These are phyloP conservation scores for Vitis hybrid DNA, from an alignment of 177 flowering plant species.

Conservation along the genomic window DNA sequence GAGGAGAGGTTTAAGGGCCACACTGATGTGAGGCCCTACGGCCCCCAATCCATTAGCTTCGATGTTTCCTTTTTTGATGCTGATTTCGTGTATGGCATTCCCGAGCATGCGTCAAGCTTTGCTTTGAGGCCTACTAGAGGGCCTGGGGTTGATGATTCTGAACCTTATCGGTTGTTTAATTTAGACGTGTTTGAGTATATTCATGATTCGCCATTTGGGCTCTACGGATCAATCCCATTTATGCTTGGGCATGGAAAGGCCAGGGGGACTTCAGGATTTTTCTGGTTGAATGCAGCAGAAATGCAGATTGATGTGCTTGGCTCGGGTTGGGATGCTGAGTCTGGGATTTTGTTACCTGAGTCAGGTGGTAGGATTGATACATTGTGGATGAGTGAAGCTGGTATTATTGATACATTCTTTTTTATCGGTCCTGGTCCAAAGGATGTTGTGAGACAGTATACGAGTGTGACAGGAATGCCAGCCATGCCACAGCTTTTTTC, in stretches of 20 bases:
- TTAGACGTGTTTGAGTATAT: slow-evolving; percentile 91
- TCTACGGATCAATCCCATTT: slow-evolving; percentile 90
- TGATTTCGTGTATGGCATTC: slow-evolving; percentile 87
- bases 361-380: slow-evolving; percentile 71
- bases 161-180: slow-evolving; percentile 90
- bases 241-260: slow-evolving; percentile 83
- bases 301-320: slow-evolving; percentile 97
- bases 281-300: slow-evolving; percentile 99
- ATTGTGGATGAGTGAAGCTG: slow-evolving; percentile 98
- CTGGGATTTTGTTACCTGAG: slow-evolving; percentile 50
- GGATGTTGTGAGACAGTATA: slow-evolving; percentile 85
- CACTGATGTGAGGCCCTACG: slow-evolving; percentile 54
- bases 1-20: no score
- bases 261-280: slow-evolving; percentile 76
- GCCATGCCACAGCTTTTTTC: slow-evolving; percentile 91
- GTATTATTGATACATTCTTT: slow-evolving; percentile 88
- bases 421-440: slow-evolving; percentile 94
- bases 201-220: slow-evolving; percentile 90
- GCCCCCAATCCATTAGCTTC: slow-evolving; percentile 94
- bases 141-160: slow-evolving; percentile 81
- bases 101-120: slow-evolving; percentile 85
- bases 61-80: slow-evolving; percentile 90
- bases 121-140: slow-evolving; percentile 82
- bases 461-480: slow-evolving; percentile 69
- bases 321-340: slow-evolving; percentile 73